Evolutionary conservation across 2,329 filamentous ascomycete genomes (phyloP).

Genomic region (Acrocalymma vagum): DNA sequence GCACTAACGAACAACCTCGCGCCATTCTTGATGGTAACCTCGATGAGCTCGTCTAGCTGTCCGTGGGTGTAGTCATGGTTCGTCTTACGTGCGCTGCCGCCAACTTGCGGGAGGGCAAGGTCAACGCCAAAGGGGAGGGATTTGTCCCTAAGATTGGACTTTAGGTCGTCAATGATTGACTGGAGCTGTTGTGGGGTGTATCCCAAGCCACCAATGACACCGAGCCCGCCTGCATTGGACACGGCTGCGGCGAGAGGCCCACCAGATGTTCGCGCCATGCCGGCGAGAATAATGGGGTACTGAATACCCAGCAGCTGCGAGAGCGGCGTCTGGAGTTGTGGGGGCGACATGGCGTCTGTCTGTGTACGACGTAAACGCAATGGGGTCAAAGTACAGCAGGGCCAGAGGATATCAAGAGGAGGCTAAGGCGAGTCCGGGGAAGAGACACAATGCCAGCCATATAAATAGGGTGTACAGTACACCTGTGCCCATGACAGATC

Average conservation of each 20-base stretch:
- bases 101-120: conserved; percentile 88
- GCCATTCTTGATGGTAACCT: conserved; percentile 85
- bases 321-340: conserved; percentile 47
- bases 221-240: conserved; percentile 85
- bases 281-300: conserved; percentile 90
- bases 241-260: conserved; percentile 50
- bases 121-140: conserved; percentile 89
- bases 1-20: conserved; percentile 86
- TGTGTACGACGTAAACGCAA: neutral
- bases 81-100: conserved; percentile 82
- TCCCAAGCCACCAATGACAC: conserved; percentile 59
- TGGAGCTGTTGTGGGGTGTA: conserved; percentile 74
- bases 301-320: conserved; percentile 76
- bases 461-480: too few species aligned
- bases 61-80: conserved; percentile 97
- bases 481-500: too few species aligned
- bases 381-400: too few species aligned
- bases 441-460: conserved; percentile 6
- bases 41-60: conserved; percentile 85
- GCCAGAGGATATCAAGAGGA: conserved; percentile 6
- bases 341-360: conserved; percentile 37
- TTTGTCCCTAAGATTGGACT: conserved; percentile 72
- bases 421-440: neutral
- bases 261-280: conserved; percentile 82
- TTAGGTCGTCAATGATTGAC: conserved; percentile 85